Percentiles rank a stretch among this genome's conserved stretches.
Conservation (phyloP, 208 protist genomes). For the Trypanosoma theileri region DNA sequence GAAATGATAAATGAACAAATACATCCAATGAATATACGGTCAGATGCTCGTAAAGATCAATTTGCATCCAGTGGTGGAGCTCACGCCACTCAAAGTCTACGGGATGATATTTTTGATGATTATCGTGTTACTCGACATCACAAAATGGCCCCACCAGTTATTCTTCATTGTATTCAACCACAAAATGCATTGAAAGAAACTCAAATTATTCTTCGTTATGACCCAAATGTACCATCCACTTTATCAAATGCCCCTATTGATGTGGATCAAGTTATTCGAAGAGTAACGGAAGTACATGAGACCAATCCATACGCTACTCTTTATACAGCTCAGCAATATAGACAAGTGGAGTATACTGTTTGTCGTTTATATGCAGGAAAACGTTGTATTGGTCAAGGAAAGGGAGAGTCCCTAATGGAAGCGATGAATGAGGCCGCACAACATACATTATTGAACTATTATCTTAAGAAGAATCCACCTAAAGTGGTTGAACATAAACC, state of each 20-base stretch:
- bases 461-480: slow-evolving; percentile 31
- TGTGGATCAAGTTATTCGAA: slow-evolving; percentile 81
- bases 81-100: slow-evolving; percentile 66
- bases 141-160: slow-evolving; percentile 54
- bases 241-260: slow-evolving; percentile 67
- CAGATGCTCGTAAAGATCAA: slow-evolving; percentile 64
- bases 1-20: slow-evolving; percentile 45
- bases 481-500: neutral
- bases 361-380: slow-evolving; percentile 69
- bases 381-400: slow-evolving; percentile 81
- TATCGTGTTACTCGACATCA: slow-evolving; percentile 43
- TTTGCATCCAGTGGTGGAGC: slow-evolving; percentile 79
- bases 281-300: slow-evolving; percentile 78
- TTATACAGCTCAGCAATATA: slow-evolving; percentile 72
- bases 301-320: slow-evolving; percentile 84
- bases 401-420: slow-evolving; percentile 82
- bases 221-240: slow-evolving; percentile 43
- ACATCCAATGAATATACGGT: slow-evolving; percentile 69
- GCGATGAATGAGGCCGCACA: slow-evolving; percentile 80
- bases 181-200: slow-evolving; percentile 83
- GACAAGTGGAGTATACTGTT: slow-evolving; percentile 81
- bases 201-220: slow-evolving; percentile 87
- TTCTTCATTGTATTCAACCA: slow-evolving; percentile 62
- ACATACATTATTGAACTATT: slow-evolving; percentile 82
- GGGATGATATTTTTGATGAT: slow-evolving; percentile 62